These are phyloP conservation scores for Sugiyamaella paludigena DNA, from an alignment of 1,139 yeast species.

Conservation along the genomic window DNA sequence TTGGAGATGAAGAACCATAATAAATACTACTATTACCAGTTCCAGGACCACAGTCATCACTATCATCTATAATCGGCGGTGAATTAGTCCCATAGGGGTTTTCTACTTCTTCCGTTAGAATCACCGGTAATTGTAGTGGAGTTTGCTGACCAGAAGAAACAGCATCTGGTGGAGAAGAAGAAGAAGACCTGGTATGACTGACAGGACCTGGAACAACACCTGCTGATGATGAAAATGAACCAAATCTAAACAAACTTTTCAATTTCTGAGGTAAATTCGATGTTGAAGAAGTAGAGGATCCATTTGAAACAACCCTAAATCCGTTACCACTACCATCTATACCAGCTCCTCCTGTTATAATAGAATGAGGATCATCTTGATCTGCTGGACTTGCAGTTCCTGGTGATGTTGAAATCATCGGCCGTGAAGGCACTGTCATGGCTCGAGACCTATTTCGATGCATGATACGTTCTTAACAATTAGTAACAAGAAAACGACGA, in stretches of 20 bases:
- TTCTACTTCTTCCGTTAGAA: neutral
- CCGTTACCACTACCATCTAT: neutral
- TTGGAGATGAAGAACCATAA: constrained; percentile 4
- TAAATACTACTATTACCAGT: constrained; percentile 5
- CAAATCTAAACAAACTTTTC: constrained; percentile 33
- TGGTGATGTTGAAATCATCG: neutral
- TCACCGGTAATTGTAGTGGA: neutral
- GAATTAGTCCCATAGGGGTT: neutral
- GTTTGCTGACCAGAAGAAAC: neutral
- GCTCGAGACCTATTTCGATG: constrained; percentile 21
- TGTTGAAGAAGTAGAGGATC: constrained; percentile 6
- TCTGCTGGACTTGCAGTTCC: neutral
- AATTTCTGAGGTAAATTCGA: constrained; percentile 26
- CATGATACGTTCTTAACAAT: constrained; percentile 1
- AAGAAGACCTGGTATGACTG: neutral
- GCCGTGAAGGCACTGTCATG: constrained; percentile 24
- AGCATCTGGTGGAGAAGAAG: constrained; percentile 11
- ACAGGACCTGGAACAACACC: neutral
- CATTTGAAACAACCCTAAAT: constrained; percentile 3
- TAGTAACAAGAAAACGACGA: neutral
- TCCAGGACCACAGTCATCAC: constrained; percentile 4
- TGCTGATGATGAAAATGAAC: constrained; percentile 16
- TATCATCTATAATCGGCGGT: neutral
- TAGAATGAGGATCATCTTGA: no score
- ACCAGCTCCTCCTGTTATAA: neutral